Percentiles rank a stretch among this genome's conserved stretches.
These are phyloP conservation scores for Penicillium sp. DNA, from an alignment of 2,329 filamentous ascomycete genomes.

Conservation along the genomic window DNA sequence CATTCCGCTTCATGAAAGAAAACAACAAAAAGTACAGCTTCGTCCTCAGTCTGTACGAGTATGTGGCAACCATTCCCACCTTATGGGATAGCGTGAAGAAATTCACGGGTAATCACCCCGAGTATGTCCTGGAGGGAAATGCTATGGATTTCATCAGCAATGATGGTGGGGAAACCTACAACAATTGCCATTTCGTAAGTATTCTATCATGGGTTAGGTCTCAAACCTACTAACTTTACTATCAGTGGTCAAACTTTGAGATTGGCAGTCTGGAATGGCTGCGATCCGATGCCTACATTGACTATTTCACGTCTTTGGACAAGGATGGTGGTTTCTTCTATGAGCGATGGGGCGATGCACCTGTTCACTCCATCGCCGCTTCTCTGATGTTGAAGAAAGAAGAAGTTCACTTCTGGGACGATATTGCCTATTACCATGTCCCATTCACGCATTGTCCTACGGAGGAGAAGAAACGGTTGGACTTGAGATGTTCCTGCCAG, in stretches of 20 bases:
- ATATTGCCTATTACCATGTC: constrained; percentile 97
- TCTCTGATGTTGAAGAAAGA: constrained; percentile 84
- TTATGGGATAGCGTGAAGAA: constrained; percentile 95
- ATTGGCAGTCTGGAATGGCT: constrained; percentile 93
- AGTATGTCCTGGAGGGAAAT: constrained; percentile 82
- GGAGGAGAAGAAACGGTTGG: constrained; percentile 75
- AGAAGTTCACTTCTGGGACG: constrained; percentile 97
- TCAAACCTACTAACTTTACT: constrained; percentile 14
- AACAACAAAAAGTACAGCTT: constrained; percentile 99
- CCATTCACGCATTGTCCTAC: constrained; percentile 98
- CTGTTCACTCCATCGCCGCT: constrained; percentile 96
- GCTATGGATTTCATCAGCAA: constrained; percentile 89
- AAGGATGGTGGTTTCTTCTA: constrained; percentile 96
- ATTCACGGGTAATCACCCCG: constrained; percentile 85
- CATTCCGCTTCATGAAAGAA: constrained; percentile 95
- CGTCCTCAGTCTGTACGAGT: constrained; percentile 92
- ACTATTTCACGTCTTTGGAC: constrained; percentile 88
- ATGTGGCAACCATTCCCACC: constrained; percentile 91
- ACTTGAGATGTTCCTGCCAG: constrained; percentile 91
- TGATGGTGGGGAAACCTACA: constrained; percentile 87
- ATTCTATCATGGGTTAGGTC: neutral
- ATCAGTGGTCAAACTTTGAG: constrained; percentile 97
- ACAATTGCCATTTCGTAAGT: constrained; percentile 93
- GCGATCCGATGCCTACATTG: constrained; percentile 79
- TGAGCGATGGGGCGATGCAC: constrained; percentile 96